phyloP scores from a whole-genome alignment of 257 asterid species.

The Nicotiana obtusifolia region DNA sequence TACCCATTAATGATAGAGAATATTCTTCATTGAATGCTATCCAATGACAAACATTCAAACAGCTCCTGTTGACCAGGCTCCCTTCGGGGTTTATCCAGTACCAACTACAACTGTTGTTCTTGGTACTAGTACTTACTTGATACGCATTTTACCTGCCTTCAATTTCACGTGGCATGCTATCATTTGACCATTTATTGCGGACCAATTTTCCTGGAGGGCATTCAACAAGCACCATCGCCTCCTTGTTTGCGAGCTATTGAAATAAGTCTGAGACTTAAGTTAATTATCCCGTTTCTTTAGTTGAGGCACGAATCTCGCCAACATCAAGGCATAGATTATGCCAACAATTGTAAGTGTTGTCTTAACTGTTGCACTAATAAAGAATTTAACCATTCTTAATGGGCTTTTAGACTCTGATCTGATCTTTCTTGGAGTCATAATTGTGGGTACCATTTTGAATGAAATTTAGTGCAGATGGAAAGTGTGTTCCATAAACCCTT shows the following conservation, averaged over 20 bases:
- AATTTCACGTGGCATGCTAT: too few species aligned
- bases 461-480: constrained; percentile 30
- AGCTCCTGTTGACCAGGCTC: too few species aligned
- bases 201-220: constrained; percentile 78
- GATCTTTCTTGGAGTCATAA: constrained; percentile 2
- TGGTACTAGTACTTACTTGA: too few species aligned
- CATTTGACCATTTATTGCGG: too few species aligned
- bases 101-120: too few species aligned
- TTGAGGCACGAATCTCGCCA: constrained; percentile 79
- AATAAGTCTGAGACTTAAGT: constrained; percentile 39
- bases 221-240: constrained; percentile 8
- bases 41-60: too few species aligned
- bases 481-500: constrained; percentile 36
- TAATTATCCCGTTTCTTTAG: constrained; percentile 47
- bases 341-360: constrained; percentile 62
- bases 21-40: too few species aligned
- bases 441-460: constrained; percentile 42
- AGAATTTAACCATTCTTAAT: constrained; percentile 25
- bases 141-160: too few species aligned
- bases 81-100: too few species aligned
- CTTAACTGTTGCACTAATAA: constrained; percentile 55
- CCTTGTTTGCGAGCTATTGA: constrained; percentile 27
- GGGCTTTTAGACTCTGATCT: constrained; percentile 24
- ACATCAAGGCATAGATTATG: constrained; percentile 48
- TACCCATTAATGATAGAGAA: too few species aligned